These are phyloP conservation scores for Candida vaughaniae DNA, from an alignment of 805 yeast genomes.

Conservation along the genomic window DNA sequence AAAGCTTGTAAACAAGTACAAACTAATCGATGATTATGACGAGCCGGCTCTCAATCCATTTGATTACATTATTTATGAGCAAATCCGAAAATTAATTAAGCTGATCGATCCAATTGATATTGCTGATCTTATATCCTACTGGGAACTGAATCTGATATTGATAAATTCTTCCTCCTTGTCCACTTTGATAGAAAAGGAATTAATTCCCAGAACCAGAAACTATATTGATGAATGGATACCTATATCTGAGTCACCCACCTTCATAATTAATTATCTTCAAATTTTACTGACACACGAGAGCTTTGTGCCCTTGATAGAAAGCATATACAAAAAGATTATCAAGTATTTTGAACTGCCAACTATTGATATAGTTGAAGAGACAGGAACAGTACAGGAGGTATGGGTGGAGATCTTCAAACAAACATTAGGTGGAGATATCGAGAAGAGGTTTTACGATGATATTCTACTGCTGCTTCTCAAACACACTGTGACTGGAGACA, in stretches of 20 bases:
- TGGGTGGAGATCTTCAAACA: conserved; percentile 12
- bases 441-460: not conserved
- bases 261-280: conserved; percentile 21
- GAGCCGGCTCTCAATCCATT: conserved; percentile 12
- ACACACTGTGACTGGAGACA: not conserved
- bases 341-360: conserved; percentile 6
- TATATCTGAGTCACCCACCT: conserved; percentile 11
- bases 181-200: conserved; percentile 15
- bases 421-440: not conserved
- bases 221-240: conserved; percentile 19
- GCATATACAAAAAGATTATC: conserved; percentile 11
- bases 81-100: not conserved
- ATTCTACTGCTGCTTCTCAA: conserved; percentile 1
- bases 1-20: conserved; percentile 1
- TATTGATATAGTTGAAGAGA: not conserved
- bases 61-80: conserved; percentile 20
- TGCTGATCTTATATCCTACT: conserved; percentile 14
- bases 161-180: not conserved
- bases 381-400: conserved; percentile 1
- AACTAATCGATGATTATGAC: conserved; percentile 4
- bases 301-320: conserved; percentile 6
- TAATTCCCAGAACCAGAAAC: conserved; percentile 18
- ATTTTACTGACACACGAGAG: conserved; percentile 9
- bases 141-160: conserved; percentile 11
- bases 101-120: conserved; percentile 8